Evolutionary conservation across 306 rosid species (phyloP), one percentile per base, ranked within the genome.

Genomic region (Delonix regia): DNA sequence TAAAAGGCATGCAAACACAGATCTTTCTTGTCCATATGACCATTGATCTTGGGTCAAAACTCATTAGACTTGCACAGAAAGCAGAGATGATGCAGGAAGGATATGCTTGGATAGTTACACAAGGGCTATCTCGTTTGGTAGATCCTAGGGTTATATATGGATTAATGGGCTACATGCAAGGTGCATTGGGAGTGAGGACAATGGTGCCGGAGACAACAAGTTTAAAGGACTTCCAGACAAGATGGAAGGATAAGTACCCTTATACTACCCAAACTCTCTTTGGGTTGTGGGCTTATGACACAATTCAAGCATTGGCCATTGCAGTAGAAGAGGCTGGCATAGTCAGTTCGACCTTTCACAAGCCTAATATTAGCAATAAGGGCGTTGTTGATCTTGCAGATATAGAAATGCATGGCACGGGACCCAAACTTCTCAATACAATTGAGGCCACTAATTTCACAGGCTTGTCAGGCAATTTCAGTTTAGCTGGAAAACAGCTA

Each of bases 21-120:
- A 42, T 86, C 10, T 78, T 86, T 24, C 19, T 86, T 34, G 82
- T 78, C 21, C 90, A 87, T 69, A 66, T 79, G 90, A 36, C 5
- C 0, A 73, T 72, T 70, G 2, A 24, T 1, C 57, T 81, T 21
- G 88, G 82, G 1, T 44, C 76, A 0, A 45, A 30, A 21, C 59
- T 87, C 8, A 84, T 87, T 28, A 15, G 4, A 41, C 79, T 77
- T 7, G 90, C 86, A 4, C 33, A 70, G 19, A 39, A 75, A 0
- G 75, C 51, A 4, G 77, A 72, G 34, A 81, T 83, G 84, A 64
- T 83, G 79, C 64, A 5, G 3, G 64, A 25, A 65, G 85, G 85
- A 28, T 77, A 55, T 66, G 86, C 76, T 11, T 86, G 47, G 86
- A 62, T 71, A 7, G 18, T 61, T 47, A 45, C 79, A 15, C 62